Percentiles rank a stretch among this genome's conserved stretches.
These are phyloP conservation scores for Ganoderma resinaceum DNA, from an alignment of 1,284 basidiomycete genomes.

Conservation along the genomic window DNA sequence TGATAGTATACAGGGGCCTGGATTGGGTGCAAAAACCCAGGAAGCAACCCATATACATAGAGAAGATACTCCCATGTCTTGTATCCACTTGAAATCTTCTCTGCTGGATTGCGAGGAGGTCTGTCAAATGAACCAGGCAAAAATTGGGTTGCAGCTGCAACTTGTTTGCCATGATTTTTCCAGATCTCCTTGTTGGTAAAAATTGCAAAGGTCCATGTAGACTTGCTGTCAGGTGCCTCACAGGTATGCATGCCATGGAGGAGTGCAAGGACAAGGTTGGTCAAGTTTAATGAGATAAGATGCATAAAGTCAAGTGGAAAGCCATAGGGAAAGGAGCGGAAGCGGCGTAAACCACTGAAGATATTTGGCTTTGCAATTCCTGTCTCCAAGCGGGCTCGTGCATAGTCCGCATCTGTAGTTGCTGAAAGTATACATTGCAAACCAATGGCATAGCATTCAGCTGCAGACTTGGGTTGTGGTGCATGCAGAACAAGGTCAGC, in stretches of 20 bases:
- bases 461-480: no score
- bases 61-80: conserved; percentile 39
- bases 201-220: conserved; percentile 39
- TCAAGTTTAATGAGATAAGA: conserved; percentile 37
- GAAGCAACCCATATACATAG: conserved; percentile 35
- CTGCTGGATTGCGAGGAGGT: conserved; percentile 38
- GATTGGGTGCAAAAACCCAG: conserved; percentile 14
- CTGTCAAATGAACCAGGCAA: conserved; percentile 39
- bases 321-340: conserved; percentile 34
- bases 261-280: conserved; percentile 41
- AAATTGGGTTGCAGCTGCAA: conserved; percentile 25
- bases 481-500: not conserved
- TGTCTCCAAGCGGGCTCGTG: not conserved
- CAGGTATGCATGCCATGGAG: conserved; percentile 41
- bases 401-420: conserved; percentile 14
- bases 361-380: conserved; percentile 13
- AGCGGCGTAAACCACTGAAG: conserved; percentile 12
- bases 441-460: not conserved
- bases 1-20: conserved; percentile 25
- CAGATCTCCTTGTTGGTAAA: conserved; percentile 39
- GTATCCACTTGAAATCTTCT: conserved; percentile 41
- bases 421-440: not conserved
- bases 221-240: not conserved
- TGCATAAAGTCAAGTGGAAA: conserved; percentile 49
- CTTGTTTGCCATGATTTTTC: conserved; percentile 41